These are phyloP conservation scores for Claviceps spartinae DNA, from an alignment of 2,329 filamentous ascomycete genomes.

Conservation along the genomic window DNA sequence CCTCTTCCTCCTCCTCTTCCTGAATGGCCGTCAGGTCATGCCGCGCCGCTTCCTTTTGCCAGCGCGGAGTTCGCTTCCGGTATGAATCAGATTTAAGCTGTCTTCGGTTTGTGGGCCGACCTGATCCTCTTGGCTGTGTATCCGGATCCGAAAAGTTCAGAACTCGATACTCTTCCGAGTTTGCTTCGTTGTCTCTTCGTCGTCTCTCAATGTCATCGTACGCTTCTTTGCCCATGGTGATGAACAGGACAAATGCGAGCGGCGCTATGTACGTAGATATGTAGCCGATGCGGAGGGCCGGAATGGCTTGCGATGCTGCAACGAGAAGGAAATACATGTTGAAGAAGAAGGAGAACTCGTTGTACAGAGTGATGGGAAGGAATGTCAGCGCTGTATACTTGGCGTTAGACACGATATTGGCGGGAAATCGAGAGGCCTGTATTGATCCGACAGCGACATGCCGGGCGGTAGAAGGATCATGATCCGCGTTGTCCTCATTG, in stretches of 20 bases:
- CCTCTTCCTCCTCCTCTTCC: constrained; percentile 54
- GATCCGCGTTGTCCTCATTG: constrained; percentile 37
- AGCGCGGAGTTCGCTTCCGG: constrained; percentile 17
- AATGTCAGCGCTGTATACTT: constrained; percentile 96
- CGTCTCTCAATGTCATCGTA: constrained; percentile 82
- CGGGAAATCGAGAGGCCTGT: constrained; percentile 66
- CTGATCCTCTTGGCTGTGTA: constrained; percentile 23
- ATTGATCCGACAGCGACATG: constrained; percentile 60
- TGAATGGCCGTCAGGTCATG: constrained; percentile 47
- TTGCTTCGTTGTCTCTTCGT: constrained; percentile 81
- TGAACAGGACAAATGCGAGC: constrained; percentile 76
- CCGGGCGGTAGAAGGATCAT: constrained; percentile 58
- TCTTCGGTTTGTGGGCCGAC: constrained; percentile 19
- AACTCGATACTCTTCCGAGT: constrained; percentile 77
- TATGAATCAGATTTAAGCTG: constrained; percentile 30
- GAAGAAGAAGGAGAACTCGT: constrained; percentile 99
- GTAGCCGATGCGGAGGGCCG: constrained; percentile 80
- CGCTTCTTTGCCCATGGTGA: constrained; percentile 92
- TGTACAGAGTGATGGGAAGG: constrained; percentile 85
- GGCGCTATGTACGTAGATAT: constrained; percentile 90
- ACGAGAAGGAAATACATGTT: constrained; percentile 98
- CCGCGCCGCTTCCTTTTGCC: constrained; percentile 16
- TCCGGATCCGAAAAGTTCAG: constrained; percentile 53
- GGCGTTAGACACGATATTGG: constrained; percentile 87
- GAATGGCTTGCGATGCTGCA: constrained; percentile 84